Conservation (phyloP, 1,284 basidiomycete species). For the Melampsora americana region DNA sequence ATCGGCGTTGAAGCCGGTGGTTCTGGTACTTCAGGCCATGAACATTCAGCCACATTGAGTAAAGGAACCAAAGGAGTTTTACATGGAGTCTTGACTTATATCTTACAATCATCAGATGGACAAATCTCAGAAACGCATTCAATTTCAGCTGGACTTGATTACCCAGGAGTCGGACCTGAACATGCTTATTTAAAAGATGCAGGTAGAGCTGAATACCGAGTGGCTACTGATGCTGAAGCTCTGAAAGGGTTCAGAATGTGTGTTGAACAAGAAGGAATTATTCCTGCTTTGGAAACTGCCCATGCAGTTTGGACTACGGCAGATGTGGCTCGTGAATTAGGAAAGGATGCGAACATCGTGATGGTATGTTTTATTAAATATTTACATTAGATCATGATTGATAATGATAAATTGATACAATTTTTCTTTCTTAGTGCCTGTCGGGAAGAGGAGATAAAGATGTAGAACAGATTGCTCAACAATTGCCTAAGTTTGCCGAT, state of each 20-base stretch:
- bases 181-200: constrained; percentile 95
- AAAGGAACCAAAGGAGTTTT: constrained; percentile 89
- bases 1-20: constrained; percentile 95
- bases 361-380: constrained; percentile 60
- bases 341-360: constrained; percentile 81
- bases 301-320: constrained; percentile 94
- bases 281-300: constrained; percentile 91
- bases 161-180: constrained; percentile 85
- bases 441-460: constrained; percentile 92
- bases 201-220: constrained; percentile 85
- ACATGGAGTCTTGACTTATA: constrained; percentile 91
- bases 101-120: constrained; percentile 80
- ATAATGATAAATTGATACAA: background rate
- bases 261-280: constrained; percentile 93
- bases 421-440: constrained; percentile 56
- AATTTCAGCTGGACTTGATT: constrained; percentile 89
- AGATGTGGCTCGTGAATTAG: constrained; percentile 75
- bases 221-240: constrained; percentile 89
- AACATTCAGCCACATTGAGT: constrained; percentile 86
- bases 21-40: constrained; percentile 67
- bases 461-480: constrained; percentile 58
- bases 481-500: constrained; percentile 37
- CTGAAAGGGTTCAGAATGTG: constrained; percentile 84
- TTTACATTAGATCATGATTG: background rate
- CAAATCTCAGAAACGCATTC: constrained; percentile 98